Percentiles rank a stretch among this genome's conserved stretches.
Evolutionary conservation across 2,329 filamentous ascomycete species (phyloP).

Genomic region (Botrytis medusae): DNA sequence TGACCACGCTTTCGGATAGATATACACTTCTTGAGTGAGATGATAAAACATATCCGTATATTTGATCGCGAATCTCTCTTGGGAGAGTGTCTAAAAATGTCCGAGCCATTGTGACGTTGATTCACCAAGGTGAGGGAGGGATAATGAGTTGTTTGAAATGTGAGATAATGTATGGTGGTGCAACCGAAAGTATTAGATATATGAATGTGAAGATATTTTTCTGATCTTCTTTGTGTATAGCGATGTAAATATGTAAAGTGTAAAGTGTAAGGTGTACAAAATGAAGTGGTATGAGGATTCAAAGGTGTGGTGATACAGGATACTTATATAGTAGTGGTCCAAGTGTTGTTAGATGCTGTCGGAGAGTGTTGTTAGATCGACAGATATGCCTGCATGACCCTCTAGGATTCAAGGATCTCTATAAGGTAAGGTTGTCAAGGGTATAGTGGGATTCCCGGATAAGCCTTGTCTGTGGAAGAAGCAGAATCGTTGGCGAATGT

Average conservation of each 20-base stretch:
- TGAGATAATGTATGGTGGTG: neutral
- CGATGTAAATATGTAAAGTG: neutral
- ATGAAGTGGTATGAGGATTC: constrained; percentile 12
- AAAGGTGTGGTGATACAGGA: constrained; percentile 3
- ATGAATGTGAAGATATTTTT: neutral
- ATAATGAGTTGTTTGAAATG: neutral
- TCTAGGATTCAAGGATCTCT: neutral
- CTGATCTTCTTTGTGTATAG: neutral
- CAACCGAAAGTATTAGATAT: neutral
- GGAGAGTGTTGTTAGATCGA: constrained; percentile 8
- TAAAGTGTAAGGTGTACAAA: neutral
- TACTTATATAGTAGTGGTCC: constrained; percentile 1
- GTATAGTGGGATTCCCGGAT: neutral
- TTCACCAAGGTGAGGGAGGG: neutral
- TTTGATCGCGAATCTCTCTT: constrained; percentile 23
- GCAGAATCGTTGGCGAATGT: neutral
- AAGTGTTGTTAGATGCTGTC: neutral
- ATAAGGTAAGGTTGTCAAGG: neutral
- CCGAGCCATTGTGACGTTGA: constrained; percentile 1
- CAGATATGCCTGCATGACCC: constrained; percentile 3
- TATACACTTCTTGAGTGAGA: constrained; percentile 14
- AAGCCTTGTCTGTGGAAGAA: constrained; percentile 5
- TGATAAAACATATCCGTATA: constrained; percentile 22
- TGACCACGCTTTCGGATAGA: constrained; percentile 7
- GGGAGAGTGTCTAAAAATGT: constrained; percentile 21